These are phyloP conservation scores for Mollisia scopiformis DNA, from an alignment of 2,329 filamentous ascomycete species.

Conservation along the genomic window DNA sequence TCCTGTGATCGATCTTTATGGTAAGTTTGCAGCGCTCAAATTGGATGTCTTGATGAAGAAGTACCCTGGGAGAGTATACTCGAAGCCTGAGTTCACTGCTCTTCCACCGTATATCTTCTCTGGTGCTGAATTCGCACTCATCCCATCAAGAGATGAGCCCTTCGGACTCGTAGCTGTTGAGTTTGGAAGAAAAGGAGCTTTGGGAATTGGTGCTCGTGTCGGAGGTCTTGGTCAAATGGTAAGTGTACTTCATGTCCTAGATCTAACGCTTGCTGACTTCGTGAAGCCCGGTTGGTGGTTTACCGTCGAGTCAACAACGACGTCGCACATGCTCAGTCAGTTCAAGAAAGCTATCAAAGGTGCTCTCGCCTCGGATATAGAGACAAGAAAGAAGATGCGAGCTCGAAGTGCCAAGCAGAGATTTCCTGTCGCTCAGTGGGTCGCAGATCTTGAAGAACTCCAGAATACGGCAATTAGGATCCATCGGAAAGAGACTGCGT, in stretches of 20 bases:
- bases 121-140: constrained; percentile 69
- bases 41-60: constrained; percentile 32
- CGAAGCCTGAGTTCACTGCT: constrained; percentile 69
- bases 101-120: constrained; percentile 69
- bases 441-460: neutral
- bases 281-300: neutral
- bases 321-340: neutral
- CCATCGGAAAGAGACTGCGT: neutral
- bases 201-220: neutral
- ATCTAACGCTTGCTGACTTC: neutral
- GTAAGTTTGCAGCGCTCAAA: neutral
- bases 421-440: neutral
- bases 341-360: neutral
- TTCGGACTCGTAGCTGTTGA: neutral
- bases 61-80: constrained; percentile 67
- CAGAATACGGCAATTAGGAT: neutral
- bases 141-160: constrained; percentile 66
- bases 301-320: neutral
- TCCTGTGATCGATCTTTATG: neutral
- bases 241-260: neutral
- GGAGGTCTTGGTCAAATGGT: neutral
- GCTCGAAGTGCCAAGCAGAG: neutral
- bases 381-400: neutral
- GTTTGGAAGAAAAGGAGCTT: neutral
- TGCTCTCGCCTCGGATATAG: neutral